phyloP scores from a whole-genome alignment of 805 yeast genomes.

The Lipomyces orientalis region DNA sequence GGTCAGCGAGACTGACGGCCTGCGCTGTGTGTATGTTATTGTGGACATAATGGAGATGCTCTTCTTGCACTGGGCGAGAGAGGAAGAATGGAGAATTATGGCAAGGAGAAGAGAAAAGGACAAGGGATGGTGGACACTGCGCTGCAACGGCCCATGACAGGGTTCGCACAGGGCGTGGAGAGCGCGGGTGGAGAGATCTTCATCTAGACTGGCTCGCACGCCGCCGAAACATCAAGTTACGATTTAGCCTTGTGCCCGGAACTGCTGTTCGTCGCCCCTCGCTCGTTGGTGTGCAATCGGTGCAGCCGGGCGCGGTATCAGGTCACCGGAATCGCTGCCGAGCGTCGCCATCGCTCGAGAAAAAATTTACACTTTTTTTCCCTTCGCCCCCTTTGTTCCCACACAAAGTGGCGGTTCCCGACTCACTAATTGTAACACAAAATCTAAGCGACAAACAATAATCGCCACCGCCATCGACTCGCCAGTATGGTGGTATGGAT shows the following conservation, averaged over 20 bases:
- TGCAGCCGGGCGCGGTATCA: not conserved
- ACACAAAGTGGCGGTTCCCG: not conserved
- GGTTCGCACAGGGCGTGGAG: not conserved
- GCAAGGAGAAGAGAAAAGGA: slow-evolving; percentile 8
- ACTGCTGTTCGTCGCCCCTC: not conserved
- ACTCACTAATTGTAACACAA: too few relatives aligned
- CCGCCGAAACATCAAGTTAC: not conserved
- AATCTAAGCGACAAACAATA: not conserved
- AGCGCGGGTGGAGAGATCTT: not conserved
- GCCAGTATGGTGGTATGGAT: not conserved
- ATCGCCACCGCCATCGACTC: slow-evolving; percentile 1
- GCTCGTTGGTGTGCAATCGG: not conserved
- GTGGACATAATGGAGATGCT: slow-evolving; percentile 25
- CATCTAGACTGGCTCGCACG: not conserved
- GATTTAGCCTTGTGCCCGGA: not conserved
- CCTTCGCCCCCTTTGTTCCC: not conserved
- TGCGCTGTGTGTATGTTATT: slow-evolving; percentile 13
- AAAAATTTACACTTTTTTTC: not conserved
- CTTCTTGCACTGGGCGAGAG: not conserved
- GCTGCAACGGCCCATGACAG: not conserved
- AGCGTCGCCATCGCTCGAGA: not conserved
- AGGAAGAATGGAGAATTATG: not conserved
- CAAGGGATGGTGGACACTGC: not conserved
- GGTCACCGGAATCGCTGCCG: slow-evolving; percentile 3
- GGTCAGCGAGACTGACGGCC: slow-evolving; percentile 3